phyloP scores from a whole-genome alignment of 176 grass and related monocot genomes.

The Zoysia pacifica region DNA sequence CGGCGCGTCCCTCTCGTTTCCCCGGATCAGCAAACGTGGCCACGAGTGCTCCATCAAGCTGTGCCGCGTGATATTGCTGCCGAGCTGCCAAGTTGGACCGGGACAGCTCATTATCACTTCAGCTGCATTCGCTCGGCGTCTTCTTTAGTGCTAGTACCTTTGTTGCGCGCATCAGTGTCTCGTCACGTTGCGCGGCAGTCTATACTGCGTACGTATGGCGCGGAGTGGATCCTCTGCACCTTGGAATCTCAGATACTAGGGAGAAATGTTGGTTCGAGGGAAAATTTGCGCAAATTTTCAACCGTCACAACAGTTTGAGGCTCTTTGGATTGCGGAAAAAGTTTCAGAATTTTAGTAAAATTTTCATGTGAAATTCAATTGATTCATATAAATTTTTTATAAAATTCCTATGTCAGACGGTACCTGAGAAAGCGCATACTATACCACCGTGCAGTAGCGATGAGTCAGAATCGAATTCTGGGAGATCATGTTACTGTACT shows the following conservation, averaged over 20 bases:
- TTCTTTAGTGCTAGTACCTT: background rate
- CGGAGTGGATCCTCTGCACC: background rate
- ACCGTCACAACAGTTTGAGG: too few species aligned
- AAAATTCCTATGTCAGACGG: too few species aligned
- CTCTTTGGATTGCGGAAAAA: too few species aligned
- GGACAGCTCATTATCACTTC: slow-evolving; percentile 15
- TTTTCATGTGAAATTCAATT: too few species aligned
- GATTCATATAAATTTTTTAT: too few species aligned
- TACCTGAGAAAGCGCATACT: too few species aligned
- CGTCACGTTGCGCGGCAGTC: slow-evolving; percentile 1
- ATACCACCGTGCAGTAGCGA: too few species aligned
- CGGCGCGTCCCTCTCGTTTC: background rate
- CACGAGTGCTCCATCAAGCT: background rate
- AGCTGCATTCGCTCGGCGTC: background rate
- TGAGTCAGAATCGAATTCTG: too few species aligned
- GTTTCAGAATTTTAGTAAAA: too few species aligned
- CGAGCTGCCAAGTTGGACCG: slow-evolving; percentile 21
- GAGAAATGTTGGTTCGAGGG: background rate
- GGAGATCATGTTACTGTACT: too few species aligned
- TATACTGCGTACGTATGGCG: background rate
- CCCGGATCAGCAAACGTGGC: slow-evolving; percentile 7
- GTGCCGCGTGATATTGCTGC: background rate
- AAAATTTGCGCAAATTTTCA: too few species aligned
- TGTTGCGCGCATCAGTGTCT: slow-evolving; percentile 6
- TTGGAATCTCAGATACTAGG: background rate